Base-by-base conservation (phyloP, 1,284 basidiomycete genomes). In the Amylostereum chailletii region DNA sequence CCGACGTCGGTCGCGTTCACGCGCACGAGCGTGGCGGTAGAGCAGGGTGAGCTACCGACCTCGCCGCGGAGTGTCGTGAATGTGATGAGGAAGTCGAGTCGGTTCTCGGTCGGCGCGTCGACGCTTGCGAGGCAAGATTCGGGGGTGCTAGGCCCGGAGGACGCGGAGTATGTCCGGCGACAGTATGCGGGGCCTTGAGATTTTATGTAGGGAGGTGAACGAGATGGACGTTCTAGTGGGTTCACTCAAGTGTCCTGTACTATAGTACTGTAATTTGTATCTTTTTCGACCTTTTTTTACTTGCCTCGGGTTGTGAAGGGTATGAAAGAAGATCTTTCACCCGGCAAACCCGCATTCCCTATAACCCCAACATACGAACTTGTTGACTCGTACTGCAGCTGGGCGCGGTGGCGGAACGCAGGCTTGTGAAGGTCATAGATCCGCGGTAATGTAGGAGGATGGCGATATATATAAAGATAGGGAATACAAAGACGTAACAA, bases 1-100 rank as follows among this genome's bases (percentile, higher is more conserved):
- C 55, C 60, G 29, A 57, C 46, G 30, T 49, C 49, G 33, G 51
- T 50, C 11, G 52, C 49, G 47, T 51, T 51, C 9, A 36, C 56
- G 49, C 57, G 61, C 31, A 58, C 55, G 30, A 62, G 61, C 50
- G 40, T 61, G 42, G 55, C 51, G 47, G 57, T 54, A 38, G 56
- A 59, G 51, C 41, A 56, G 8, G 58, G 9, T 29, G 37, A 32
- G 43, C 8, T 49, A 9, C 42, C 47, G 19, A 19, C 19, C 8
- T 30, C 9, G 31, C 30, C 6, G 47, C 34, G 33, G 7, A 34
- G 29, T 19, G 38, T 19, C 10, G 29, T 26, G 39, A n/a, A 3
- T n/a, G 30, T 11, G 39, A 31, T 5, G 33, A 42, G 27, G 10
- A 19, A 29, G 9, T 26, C 34, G 29, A 34, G 48, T 42, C 2